Percentiles rank a stretch among this genome's conserved stretches.
These are phyloP conservation scores for Tinospora cordifolia DNA, from an alignment of 164 flowering plant genomes.

Conservation along the genomic window DNA sequence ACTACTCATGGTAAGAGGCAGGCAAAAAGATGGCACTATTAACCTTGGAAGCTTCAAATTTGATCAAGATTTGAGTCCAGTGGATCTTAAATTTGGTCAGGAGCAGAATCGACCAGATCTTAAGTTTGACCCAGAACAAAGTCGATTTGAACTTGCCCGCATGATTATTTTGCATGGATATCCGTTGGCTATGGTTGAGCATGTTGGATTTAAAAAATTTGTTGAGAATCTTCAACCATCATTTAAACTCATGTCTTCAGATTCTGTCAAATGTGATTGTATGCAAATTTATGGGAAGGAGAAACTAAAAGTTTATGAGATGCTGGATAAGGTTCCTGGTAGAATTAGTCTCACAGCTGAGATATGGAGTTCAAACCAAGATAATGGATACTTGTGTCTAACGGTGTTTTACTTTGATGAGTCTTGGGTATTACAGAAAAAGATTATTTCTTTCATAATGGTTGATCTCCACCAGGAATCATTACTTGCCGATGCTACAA, in stretches of 20 bases:
- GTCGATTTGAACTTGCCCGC: conserved; percentile 58
- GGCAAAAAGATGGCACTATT: conserved; percentile 40
- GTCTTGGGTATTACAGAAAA: conserved; percentile 57
- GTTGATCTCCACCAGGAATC: conserved; percentile 54
- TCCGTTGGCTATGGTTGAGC: conserved; percentile 74
- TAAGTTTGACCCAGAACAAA: conserved; percentile 10
- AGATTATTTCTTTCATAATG: conserved; percentile 49
- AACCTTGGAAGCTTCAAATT: conserved; percentile 37
- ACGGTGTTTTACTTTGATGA: conserved; percentile 64
- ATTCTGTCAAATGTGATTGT: conserved; percentile 43
- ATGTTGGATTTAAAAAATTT: conserved; percentile 64
- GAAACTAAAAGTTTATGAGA: conserved; percentile 53
- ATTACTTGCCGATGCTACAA: conserved; percentile 45
- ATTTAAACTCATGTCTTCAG: conserved; percentile 43
- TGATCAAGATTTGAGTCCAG: conserved; percentile 39
- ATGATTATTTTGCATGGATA: conserved; percentile 90
- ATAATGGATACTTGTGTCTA: conserved; percentile 41
- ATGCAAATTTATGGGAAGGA: conserved; percentile 57
- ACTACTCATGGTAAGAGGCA: conserved; percentile 47
- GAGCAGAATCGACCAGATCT: conserved; percentile 7
- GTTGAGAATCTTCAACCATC: conserved; percentile 73
- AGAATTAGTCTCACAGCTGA: conserved; percentile 57
- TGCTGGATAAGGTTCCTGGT: conserved; percentile 43
- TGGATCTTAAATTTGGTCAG: conserved; percentile 11
- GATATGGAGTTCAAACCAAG: conserved; percentile 53